phyloP scores from a whole-genome alignment of 2,329 filamentous ascomycete genomes.

The Nemania sp. region DNA sequence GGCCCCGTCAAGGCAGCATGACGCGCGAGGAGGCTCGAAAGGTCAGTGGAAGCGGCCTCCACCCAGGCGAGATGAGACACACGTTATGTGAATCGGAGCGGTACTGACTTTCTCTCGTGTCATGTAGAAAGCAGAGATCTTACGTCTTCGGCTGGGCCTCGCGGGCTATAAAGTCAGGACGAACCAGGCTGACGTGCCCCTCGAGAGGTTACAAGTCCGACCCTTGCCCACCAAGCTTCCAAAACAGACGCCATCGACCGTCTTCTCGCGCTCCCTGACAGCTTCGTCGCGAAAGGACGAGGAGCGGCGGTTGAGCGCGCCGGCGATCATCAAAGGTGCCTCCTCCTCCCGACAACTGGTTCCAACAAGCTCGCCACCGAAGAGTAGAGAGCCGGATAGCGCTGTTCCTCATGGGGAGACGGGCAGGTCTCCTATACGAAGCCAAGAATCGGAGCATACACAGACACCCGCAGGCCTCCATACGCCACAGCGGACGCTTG shows the following conservation, averaged over 20 bases:
- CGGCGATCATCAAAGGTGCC: conserved; percentile 3
- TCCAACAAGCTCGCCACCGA: conserved; percentile 10
- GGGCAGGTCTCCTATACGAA: conserved; percentile 17
- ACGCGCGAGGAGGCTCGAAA: conserved; percentile 59
- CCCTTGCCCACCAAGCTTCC: conserved; percentile 33
- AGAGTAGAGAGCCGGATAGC: conserved; percentile 8
- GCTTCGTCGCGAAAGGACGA: conserved; percentile 5
- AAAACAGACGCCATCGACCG: background rate
- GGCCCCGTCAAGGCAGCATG: conserved; percentile 39
- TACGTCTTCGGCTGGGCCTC: conserved; percentile 70
- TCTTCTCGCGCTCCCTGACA: conserved; percentile 11
- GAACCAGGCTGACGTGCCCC: conserved; percentile 69
- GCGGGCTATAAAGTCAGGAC: conserved; percentile 78
- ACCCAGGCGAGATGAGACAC: background rate
- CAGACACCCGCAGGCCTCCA: conserved; percentile 11
- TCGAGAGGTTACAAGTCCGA: conserved; percentile 60
- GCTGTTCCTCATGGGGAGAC: background rate
- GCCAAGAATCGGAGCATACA: conserved; percentile 27
- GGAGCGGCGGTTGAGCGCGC: conserved; percentile 4
- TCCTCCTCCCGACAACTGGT: background rate
- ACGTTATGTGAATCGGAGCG: background rate
- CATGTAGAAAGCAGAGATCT: conserved; percentile 63
- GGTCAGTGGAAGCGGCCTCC: conserved; percentile 42
- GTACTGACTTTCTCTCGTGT: conserved; percentile 10
- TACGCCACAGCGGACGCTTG: conserved; percentile 25